Evolutionary conservation across 768 basidiomycete species (phyloP), one percentile per base, ranked within the genome.

Genomic region (Trametes elegans): DNA sequence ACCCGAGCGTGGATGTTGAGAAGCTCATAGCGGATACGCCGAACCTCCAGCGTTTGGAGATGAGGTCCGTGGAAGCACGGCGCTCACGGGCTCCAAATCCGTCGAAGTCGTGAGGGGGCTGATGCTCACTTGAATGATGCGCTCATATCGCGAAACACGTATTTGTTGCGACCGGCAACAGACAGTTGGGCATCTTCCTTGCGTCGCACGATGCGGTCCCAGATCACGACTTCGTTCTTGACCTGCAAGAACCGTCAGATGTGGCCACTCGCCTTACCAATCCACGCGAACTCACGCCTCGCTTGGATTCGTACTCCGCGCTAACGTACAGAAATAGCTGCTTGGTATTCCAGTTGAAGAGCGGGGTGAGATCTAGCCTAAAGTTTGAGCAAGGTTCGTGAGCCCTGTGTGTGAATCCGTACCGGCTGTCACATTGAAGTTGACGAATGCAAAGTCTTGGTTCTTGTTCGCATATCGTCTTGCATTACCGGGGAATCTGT

Each of bases 261-360:
- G 40, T 16, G 29, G 46, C 41, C 13, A n/a, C 5, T 19, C n/a
- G n/a, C n/a, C 34, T 64, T 32, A 42, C 16, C 26, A 23, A 34
- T 4, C 9, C 18, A 10, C 40, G n/a, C 16, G 27, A 16, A 70
- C 89, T 73, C 67, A 93, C 93, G 42, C 90, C 84, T 68, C 87
- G 73, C 0, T 77, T 69, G 50, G 85, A 88, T 29, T 77, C 77
- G 66, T 93, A 95, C 68, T 95, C 91, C 0, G 90, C 93, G 62
- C 85, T 82, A 29, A 96, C 79, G 65, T 90, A 93, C 11, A 95
- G 69, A 68, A 96, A 95, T 10, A 96, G 66, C 66, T 96, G 93
- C 71, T 96, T 96, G n/a, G 93, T 95, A 70, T 96, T 96, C 93
- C 93, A 96, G 71, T 94, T 75, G 73, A 94, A 96, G 27, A 96